Base-by-base conservation (phyloP, 2,329 filamentous ascomycete genomes). In the Aspergillus ochraceoroseus region DNA sequence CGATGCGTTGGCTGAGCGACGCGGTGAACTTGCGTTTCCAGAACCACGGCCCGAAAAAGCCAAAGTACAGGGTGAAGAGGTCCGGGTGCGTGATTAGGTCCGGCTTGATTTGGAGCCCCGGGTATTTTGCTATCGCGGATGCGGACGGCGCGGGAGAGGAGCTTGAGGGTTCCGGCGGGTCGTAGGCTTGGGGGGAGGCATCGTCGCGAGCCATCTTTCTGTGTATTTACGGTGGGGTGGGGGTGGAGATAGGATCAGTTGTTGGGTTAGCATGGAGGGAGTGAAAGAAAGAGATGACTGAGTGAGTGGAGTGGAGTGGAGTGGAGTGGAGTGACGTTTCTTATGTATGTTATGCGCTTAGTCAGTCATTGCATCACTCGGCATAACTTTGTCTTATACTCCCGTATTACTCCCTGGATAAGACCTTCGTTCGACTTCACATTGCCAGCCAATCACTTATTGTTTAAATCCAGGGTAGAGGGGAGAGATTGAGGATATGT, bases 131-230 rank as follows among this genome's bases (percentile, higher is more conserved):
- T n/a, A n/a, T 44, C 19, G 41, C 33, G 18, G 43, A 32, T 25
- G 20, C 32, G 40, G 19, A 43, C 6, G 12, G 6, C 14, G 12
- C 28, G 28, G 28, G 25, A 26, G 9, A 26, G 19, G 5, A 19
- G 23, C 18, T 15, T 5, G 11, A 11, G 8, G 2, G 13, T 5
- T 20, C 15, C 9, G 19, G 28, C 20, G 17, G 7, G 15, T 13
- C 32, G 26, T 9, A 22, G 13, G 38, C 43, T 41, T 57, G 49
- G 2, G 53, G 46, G 1, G 51, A 55, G 34, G 50, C 36, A 28
- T 56, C 46, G 19, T 60, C 48, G 34, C 58, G 42, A n/a, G 47
- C 51, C 58, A 61, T 61, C 25, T 30, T 61, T 33, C 26, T 63
- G 58, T 12, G n/a, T 65, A 51, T 7, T 45, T 55, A 2, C 55